phyloP scores from a whole-genome alignment of 768 basidiomycete genomes.

The Boletus rubescentipes region DNA sequence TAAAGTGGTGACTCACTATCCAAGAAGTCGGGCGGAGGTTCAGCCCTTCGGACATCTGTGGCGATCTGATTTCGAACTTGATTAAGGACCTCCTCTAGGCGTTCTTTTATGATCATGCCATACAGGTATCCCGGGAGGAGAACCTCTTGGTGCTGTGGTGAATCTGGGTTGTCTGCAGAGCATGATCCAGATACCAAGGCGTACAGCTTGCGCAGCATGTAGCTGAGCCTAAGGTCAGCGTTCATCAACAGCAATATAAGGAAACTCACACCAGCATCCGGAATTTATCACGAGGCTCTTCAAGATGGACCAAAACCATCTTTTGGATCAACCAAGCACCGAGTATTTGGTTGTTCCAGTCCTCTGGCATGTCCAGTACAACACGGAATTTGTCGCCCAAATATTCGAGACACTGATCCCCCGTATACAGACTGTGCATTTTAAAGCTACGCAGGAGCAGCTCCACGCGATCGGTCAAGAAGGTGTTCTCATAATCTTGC shows the following conservation, averaged over 20 bases:
- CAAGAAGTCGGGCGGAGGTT: constrained; percentile 77
- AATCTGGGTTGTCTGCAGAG: constrained; percentile 96
- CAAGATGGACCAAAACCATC: constrained; percentile 87
- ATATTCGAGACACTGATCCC: constrained; percentile 90
- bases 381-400: constrained; percentile 96
- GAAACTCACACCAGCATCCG: constrained; percentile 76
- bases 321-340: constrained; percentile 84
- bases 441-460: constrained; percentile 93
- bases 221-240: constrained; percentile 48
- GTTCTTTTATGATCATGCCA: constrained; percentile 97
- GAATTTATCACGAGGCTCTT: constrained; percentile 89
- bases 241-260: not conserved
- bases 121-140: constrained; percentile 91
- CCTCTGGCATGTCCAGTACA: constrained; percentile 86
- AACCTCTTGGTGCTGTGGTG: constrained; percentile 97
- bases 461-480: constrained; percentile 96
- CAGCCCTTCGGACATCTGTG: constrained; percentile 73
- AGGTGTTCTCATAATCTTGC: constrained; percentile 96
- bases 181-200: constrained; percentile 87
- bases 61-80: constrained; percentile 67
- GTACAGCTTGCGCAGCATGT: constrained; percentile 96
- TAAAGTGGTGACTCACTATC: constrained; percentile 58
- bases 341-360: constrained; percentile 81
- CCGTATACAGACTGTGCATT: constrained; percentile 82
- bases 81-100: constrained; percentile 85